Conservation (phyloP, 257 asterid species). For the Parsonsia alboflavescens region DNA sequence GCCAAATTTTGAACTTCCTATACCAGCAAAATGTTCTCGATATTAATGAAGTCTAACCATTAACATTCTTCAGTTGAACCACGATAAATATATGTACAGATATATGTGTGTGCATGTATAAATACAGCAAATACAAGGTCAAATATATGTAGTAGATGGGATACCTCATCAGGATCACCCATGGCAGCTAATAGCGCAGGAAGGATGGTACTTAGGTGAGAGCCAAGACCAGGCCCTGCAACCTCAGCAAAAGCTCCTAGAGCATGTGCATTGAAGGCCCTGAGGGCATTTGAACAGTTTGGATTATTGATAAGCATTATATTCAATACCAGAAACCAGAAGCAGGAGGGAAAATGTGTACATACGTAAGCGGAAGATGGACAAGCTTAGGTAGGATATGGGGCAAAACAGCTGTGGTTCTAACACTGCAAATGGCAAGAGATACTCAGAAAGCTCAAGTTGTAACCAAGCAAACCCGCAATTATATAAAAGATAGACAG, state of each 20-base stretch:
- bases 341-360: slow-evolving; percentile 20
- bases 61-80: background rate
- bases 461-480: background rate
- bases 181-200: slow-evolving; percentile 85
- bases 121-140: background rate
- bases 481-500: background rate
- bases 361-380: slow-evolving; percentile 88
- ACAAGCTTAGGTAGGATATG: slow-evolving; percentile 99
- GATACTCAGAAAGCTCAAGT: slow-evolving; percentile 4
- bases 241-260: slow-evolving; percentile 98
- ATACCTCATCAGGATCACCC: slow-evolving; percentile 62
- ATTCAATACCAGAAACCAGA: slow-evolving; percentile 11
- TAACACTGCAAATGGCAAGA: slow-evolving; percentile 55
- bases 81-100: background rate
- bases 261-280: slow-evolving; percentile 98
- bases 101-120: background rate
- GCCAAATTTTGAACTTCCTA: slow-evolving; percentile 69
- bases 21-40: background rate
- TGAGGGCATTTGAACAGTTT: slow-evolving; percentile 30
- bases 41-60: background rate
- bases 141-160: background rate
- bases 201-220: slow-evolving; percentile 79
- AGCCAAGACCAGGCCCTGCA: slow-evolving; percentile 96
- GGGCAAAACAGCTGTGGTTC: slow-evolving; percentile 97
- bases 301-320: slow-evolving; percentile 11